Base-by-base conservation (phyloP, 805 yeast genomes). In the Kodamaea kakaduensis region DNA sequence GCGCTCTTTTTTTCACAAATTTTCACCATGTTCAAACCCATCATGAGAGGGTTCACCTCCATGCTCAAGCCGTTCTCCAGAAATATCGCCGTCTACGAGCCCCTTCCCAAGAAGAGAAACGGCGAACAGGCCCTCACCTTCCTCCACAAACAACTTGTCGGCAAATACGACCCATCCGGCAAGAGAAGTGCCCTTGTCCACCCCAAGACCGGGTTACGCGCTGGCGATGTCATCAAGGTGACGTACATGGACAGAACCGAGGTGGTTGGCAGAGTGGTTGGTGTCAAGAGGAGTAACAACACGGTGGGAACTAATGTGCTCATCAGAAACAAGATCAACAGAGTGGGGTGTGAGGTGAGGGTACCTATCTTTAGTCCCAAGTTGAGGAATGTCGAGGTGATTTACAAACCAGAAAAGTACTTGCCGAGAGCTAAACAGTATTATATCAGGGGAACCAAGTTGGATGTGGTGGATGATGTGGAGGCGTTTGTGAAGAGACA, bases 151-250 rank as follows among this genome's bases (percentile, higher is more conserved):
- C 74, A 76, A 45, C 71, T 82, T 41, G 68, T 72, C 30, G 58
- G 61, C 21, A 73, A 69, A 45, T 73, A 83, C 42, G 97, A 89
- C 55, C 82, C 87, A 12, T 64, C 73, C 3, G 93, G 90, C 4
- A 64, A 69, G 62, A 82, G 84, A 59, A 66, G 79, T 32, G 65
- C 69, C 15, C 58, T 82, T 31, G 61, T 86, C 19, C 63, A 71
- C 37, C 63, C 66, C 18, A 44, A 54, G 15, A 70, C 70, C 16
- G 63, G 74, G 38, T 64, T 89, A 19, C 71, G 85, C 37, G 74
- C 94, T 0, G 97, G 95, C 9, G 97, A 89, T 54, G 69, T 86
- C 18, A 77, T 89, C 24, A 76, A 84, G 43, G 82, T 89, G 3
- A 75, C 78, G 20, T 87, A 84, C 54, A 70, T 70, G 49, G 77